Evolutionary conservation across 306 rosid species (phyloP).

Genomic region (Acacia acuminata): DNA sequence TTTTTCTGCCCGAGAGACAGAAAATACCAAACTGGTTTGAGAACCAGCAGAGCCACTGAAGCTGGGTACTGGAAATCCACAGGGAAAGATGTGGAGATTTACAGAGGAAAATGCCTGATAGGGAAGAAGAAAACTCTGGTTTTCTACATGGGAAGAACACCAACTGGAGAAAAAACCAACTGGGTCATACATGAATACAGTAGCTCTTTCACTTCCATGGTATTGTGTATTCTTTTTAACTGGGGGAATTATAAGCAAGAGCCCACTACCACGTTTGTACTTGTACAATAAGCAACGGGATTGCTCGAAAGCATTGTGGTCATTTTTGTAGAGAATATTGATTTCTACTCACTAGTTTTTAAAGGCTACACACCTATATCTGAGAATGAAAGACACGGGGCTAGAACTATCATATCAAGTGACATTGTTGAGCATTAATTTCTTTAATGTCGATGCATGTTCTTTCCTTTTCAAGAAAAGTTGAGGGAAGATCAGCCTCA

Average conservation of each 20-base stretch:
- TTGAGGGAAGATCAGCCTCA: background rate
- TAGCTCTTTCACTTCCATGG: background rate
- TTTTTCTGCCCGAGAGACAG: background rate
- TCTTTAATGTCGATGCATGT: background rate
- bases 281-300: background rate
- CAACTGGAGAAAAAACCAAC: constrained; percentile 43
- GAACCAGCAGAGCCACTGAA: background rate
- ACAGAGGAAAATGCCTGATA: constrained; percentile 68
- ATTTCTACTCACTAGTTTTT: background rate
- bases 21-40: background rate
- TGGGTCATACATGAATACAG: constrained; percentile 97
- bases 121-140: constrained; percentile 96
- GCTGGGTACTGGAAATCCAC: background rate
- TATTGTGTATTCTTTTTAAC: background rate
- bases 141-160: constrained; percentile 69
- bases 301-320: background rate
- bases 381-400: background rate
- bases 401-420: background rate
- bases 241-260: background rate
- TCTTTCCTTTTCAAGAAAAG: background rate
- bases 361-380: background rate
- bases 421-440: background rate
- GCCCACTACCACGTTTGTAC: background rate
- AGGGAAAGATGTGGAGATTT: constrained; percentile 53
- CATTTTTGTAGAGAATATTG: background rate